These are phyloP conservation scores for Plectosphaerella plurivora DNA, from an alignment of 2,329 filamentous ascomycete genomes.

Conservation along the genomic window DNA sequence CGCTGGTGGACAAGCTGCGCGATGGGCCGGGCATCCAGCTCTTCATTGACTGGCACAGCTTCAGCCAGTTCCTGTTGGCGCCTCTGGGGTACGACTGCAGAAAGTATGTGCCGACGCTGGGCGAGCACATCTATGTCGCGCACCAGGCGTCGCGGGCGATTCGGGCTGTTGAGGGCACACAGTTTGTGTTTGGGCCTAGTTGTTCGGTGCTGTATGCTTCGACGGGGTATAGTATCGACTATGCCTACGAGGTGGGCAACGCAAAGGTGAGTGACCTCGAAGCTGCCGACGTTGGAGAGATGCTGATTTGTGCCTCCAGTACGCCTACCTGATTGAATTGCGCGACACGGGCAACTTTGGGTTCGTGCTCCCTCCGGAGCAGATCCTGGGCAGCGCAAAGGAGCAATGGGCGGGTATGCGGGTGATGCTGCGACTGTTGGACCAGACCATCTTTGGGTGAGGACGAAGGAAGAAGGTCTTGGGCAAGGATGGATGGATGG, in stretches of 20 bases:
- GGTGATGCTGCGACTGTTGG: slow-evolving; percentile 23
- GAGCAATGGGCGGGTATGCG: slow-evolving; percentile 30
- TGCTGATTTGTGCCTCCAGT: slow-evolving; percentile 4
- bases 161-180: slow-evolving; percentile 14
- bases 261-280: slow-evolving; percentile 12
- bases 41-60: slow-evolving; percentile 44
- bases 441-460: slow-evolving; percentile 29
- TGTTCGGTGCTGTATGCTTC: slow-evolving; percentile 31
- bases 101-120: slow-evolving; percentile 29
- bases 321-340: slow-evolving; percentile 33
- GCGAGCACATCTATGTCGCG: slow-evolving; percentile 28
- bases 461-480: too few relatives aligned
- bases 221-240: slow-evolving; percentile 22
- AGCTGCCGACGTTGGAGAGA: too few relatives aligned
- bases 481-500: too few relatives aligned
- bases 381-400: slow-evolving; percentile 27
- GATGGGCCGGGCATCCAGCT: slow-evolving; percentile 31
- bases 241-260: slow-evolving; percentile 16
- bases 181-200: slow-evolving; percentile 28
- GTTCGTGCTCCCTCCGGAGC: slow-evolving; percentile 27
- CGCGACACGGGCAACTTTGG: slow-evolving; percentile 26
- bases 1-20: slow-evolving; percentile 23
- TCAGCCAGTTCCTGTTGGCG: slow-evolving; percentile 35
- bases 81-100: slow-evolving; percentile 41
- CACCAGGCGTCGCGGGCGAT: slow-evolving; percentile 6